Evolutionary conservation across 2,329 filamentous ascomycete genomes (phyloP), one percentile per base, ranked within the genome.

Genomic region (Triangularia verruculosa): DNA sequence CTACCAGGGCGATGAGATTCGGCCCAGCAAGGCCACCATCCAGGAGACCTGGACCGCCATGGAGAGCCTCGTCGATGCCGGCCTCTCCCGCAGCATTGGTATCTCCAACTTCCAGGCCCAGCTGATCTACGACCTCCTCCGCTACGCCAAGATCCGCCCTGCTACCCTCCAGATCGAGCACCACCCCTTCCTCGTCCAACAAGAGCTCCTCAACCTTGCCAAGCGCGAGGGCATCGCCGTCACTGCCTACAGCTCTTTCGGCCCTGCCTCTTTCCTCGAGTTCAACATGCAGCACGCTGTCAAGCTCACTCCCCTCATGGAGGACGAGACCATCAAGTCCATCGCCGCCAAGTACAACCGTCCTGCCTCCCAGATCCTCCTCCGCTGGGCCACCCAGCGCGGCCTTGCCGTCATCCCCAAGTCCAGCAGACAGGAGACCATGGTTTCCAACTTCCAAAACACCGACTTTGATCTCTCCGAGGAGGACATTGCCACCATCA

Each of bases 111-210:
- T 93, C 85, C 89, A 90, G 78, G 86, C 85, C 55, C 85, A 90
- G 77, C 81, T 92, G 68, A 78, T 96, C 73, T 89, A 93, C 77
- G 91, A 95, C 77, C 80, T 93, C 70, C 83, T 94, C 74, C 86
- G 89, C 72, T 92, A 93, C 78, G 90, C 90, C 67, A 86, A 84
- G 71, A 85, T 92, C 77, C 82, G 82, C 53, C 90, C 91, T 8
- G 89, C 91, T 43, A 88, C 89, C 47, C 87, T 95, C 65, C 92
- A 96, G 82, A 89, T 96, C 77, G 92, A 96, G 82, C 91, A 94
- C 80, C 92, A 96, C 83, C 92, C 92, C 25, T 95, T 93, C 83
- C 86, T 94, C 64, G 89, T 90, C 66, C 92, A 96, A 82, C 77
- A 81, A 64, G 83, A 87, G 61, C 85, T 96, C 59, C 76, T 95